A percentile compares a stretch with the other conserved stretches of the same genome.
Evolutionary conservation across 495 filamentous ascomycete species (phyloP).

Genomic region (Ascobolus immersus): DNA sequence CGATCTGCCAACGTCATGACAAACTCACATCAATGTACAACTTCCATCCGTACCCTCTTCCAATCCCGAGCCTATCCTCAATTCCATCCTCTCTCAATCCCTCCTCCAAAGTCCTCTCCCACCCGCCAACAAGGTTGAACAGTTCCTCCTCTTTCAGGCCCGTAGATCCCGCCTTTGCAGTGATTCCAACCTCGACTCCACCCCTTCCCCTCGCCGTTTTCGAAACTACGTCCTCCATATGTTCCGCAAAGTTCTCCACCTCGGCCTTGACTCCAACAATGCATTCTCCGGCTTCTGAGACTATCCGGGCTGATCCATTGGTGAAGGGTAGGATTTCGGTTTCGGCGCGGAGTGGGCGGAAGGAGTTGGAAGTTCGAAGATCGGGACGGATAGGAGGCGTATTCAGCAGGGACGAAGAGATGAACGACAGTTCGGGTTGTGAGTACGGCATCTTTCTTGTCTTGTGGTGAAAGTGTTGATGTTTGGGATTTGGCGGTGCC

Average conservation of each 20-base stretch:
- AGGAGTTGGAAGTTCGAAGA: conserved; percentile 54
- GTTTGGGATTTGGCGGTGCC: too few species aligned
- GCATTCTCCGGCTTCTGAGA: conserved; percentile 86
- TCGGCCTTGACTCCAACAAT: conserved; percentile 88
- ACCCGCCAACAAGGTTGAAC: too few species aligned
- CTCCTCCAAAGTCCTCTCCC: conserved; percentile 16
- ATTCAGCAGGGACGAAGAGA: conserved; percentile 61
- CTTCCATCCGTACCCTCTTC: conserved; percentile 79
- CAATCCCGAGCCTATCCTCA: conserved; percentile 51
- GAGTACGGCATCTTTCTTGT: too few species aligned
- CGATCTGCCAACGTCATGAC: not conserved
- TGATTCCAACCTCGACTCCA: conserved; percentile 17
- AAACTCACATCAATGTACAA: conserved; percentile 71
- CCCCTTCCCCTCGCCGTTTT: conserved; percentile 16
- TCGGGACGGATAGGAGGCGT: conserved; percentile 73
- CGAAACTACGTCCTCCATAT: conserved; percentile 7
- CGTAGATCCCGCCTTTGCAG: conserved; percentile 15
- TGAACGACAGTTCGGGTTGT: conserved; percentile 85
- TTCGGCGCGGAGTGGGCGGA: conserved; percentile 75
- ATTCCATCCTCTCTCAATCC: conserved; percentile 66
- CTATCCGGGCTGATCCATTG: conserved; percentile 78
- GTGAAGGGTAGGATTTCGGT: conserved; percentile 65
- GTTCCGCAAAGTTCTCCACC: conserved; percentile 31
- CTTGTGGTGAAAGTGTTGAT: too few species aligned
- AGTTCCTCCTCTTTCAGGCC: conserved; percentile 13